phyloP scores from a whole-genome alignment of 169 alveolate genomes.

The Plasmodium coatneyi region DNA sequence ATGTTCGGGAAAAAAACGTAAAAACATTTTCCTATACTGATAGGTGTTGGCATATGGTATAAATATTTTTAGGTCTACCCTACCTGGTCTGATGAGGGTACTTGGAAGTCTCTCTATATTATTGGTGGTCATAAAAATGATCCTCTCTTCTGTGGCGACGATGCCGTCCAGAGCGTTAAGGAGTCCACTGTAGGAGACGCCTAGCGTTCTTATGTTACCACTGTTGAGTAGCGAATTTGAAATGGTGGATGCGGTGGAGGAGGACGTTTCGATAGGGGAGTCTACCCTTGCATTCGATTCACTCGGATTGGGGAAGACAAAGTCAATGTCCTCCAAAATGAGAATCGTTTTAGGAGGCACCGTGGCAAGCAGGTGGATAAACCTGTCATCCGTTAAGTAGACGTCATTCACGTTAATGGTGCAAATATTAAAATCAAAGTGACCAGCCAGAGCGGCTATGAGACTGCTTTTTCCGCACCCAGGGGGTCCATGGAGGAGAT shows the following conservation, averaged over 20 bases:
- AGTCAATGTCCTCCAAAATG: constrained; percentile 72
- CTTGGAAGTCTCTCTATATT: constrained; percentile 83
- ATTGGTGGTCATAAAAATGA: constrained; percentile 88
- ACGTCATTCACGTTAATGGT: constrained; percentile 85
- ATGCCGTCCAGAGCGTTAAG: constrained; percentile 89
- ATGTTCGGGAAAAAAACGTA: constrained; percentile 83
- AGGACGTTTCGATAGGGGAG: neutral
- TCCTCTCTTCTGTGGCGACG: constrained; percentile 87
- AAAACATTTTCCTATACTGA: constrained; percentile 81
- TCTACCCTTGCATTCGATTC: neutral
- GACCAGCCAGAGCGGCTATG: constrained; percentile 87
- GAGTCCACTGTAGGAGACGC: constrained; percentile 89
- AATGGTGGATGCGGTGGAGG: neutral
- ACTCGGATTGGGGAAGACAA: neutral
- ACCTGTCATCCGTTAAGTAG: constrained; percentile 84
- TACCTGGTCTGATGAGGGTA: constrained; percentile 86
- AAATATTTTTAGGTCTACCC: constrained; percentile 87
- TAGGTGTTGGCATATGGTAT: constrained; percentile 83
- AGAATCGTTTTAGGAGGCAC: constrained; percentile 79
- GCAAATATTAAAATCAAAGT: constrained; percentile 84
- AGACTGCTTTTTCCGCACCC: constrained; percentile 90
- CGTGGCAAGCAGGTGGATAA: constrained; percentile 83
- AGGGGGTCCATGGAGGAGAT: constrained; percentile 88
- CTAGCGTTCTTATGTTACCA: constrained; percentile 62
- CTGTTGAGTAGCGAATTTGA: neutral